Percentiles rank a stretch among this genome's conserved stretches.
phyloP scores from a whole-genome alignment of 305 asterid genomes.

The Solanum chacoense region DNA sequence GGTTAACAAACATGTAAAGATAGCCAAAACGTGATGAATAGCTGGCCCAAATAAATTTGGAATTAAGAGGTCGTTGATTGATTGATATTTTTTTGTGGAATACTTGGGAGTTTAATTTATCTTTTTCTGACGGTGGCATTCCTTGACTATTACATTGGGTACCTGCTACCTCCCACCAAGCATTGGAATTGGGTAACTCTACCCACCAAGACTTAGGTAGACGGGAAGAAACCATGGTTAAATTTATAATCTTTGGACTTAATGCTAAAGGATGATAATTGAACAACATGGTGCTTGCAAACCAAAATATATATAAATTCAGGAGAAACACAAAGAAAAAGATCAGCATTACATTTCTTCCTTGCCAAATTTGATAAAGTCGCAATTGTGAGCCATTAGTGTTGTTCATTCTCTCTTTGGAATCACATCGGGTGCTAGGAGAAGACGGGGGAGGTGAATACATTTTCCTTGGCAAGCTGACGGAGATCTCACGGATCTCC shows the following conservation, averaged over 20 bases:
- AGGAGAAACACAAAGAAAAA: neutral
- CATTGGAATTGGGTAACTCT: neutral
- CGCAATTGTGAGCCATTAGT: constrained; percentile 19
- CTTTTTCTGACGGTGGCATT: neutral
- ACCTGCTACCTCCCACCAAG: neutral
- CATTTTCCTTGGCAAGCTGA: constrained; percentile 16
- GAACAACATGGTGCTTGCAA: neutral
- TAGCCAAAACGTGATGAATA: neutral
- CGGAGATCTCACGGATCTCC: constrained; percentile 1
- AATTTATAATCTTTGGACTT: neutral
- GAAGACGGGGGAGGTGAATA: constrained; percentile 16
- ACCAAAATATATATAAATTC: neutral
- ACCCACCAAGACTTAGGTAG: neutral
- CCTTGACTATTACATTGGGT: neutral
- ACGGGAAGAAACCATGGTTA: neutral
- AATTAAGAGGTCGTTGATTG: neutral
- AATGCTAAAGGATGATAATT: neutral
- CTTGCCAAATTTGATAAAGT: constrained; percentile 40
- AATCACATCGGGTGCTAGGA: neutral
- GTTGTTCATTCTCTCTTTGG: constrained; percentile 7
- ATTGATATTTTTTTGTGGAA: neutral
- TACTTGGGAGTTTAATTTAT: neutral
- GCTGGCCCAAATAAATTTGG: neutral
- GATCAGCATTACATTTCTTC: constrained; percentile 30
- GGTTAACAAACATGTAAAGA: neutral